These are phyloP conservation scores for Parasarocladium wereldwijsianum DNA, from an alignment of 2,329 filamentous ascomycete species.

Conservation along the genomic window DNA sequence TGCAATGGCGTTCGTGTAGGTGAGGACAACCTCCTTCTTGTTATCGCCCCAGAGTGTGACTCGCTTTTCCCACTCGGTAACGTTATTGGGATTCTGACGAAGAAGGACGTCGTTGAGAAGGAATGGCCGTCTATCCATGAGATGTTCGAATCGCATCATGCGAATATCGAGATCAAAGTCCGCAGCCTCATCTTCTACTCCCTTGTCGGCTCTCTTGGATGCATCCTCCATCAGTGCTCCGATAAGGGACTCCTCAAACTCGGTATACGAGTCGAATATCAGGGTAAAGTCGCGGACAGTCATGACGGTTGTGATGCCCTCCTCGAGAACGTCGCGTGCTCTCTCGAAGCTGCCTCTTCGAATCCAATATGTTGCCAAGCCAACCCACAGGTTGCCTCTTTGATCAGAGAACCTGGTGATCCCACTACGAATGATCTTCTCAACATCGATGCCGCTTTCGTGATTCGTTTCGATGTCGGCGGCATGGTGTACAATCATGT, in stretches of 20 bases:
- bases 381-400: slow-evolving; percentile 86
- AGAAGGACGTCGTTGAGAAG: slow-evolving; percentile 90
- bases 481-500: slow-evolving; percentile 81
- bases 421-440: slow-evolving; percentile 83
- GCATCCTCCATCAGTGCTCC: slow-evolving; percentile 82
- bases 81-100: slow-evolving; percentile 91
- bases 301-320: slow-evolving; percentile 96
- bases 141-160: slow-evolving; percentile 94
- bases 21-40: slow-evolving; percentile 78
- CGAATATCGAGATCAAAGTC: slow-evolving; percentile 92
- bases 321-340: slow-evolving; percentile 85
- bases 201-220: slow-evolving; percentile 64
- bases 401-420: slow-evolving; percentile 87
- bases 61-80: slow-evolving; percentile 92
- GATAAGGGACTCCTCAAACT: slow-evolving; percentile 95
- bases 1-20: slow-evolving; percentile 87
- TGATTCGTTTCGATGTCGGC: slow-evolving; percentile 69
- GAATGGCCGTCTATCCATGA: slow-evolving; percentile 95
- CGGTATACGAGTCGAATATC: slow-evolving; percentile 89
- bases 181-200: slow-evolving; percentile 61
- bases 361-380: slow-evolving; percentile 93
- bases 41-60: slow-evolving; percentile 95
- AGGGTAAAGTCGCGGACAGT: slow-evolving; percentile 95
- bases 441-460: slow-evolving; percentile 75
- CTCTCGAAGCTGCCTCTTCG: slow-evolving; percentile 83